Percentiles rank a stretch among this genome's conserved stretches.
Evolutionary conservation across 2,329 filamentous ascomycete genomes (phyloP).

Genomic region (Colletotrichum noveboracense): DNA sequence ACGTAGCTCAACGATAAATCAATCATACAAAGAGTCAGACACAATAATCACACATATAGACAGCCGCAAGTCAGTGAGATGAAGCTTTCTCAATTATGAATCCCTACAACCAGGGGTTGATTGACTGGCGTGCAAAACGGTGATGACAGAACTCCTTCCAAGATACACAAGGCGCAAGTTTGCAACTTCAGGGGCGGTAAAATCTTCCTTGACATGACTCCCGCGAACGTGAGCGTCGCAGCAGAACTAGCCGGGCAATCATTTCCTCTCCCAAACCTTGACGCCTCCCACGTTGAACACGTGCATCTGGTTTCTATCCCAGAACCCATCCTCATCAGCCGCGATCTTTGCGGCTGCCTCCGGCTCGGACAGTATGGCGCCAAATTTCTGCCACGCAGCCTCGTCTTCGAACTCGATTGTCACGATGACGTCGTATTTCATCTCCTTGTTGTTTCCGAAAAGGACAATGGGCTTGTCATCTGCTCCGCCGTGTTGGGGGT

Average conservation of each 20-base stretch:
- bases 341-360: background rate
- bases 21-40: background rate
- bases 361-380: background rate
- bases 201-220: background rate
- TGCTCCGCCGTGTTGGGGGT: background rate
- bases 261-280: constrained; percentile 11
- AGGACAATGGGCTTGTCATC: background rate
- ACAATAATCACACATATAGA: background rate
- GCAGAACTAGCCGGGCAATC: background rate
- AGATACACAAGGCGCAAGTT: background rate
- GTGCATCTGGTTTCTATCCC: constrained; percentile 5
- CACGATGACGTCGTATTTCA: constrained; percentile 5
- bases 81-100: background rate
- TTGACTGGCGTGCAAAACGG: background rate
- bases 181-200: background rate
- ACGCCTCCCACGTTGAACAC: background rate
- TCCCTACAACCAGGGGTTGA: background rate
- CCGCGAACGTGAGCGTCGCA: background rate
- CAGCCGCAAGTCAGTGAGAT: background rate
- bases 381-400: background rate
- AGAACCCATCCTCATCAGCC: constrained; percentile 7
- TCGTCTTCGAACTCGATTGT: background rate
- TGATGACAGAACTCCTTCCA: background rate
- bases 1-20: background rate
- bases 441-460: background rate